Conservation (phyloP, 2,329 filamentous ascomycete genomes). For the Sclerotinia nivalis region DNA sequence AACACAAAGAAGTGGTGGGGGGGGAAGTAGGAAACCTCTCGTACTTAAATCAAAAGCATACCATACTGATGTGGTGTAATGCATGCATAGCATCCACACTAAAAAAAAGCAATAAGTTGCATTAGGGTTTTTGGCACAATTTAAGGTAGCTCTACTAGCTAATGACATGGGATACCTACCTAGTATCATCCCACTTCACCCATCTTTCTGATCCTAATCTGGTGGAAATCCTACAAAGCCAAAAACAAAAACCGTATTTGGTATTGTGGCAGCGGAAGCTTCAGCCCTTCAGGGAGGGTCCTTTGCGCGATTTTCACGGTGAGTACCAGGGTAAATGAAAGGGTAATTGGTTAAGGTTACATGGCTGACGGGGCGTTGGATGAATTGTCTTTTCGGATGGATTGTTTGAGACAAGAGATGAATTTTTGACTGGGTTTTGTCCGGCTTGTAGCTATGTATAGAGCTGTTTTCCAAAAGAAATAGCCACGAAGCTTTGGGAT, state of each 20-base stretch:
- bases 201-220: not conserved
- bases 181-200: not conserved
- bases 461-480: not conserved
- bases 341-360: slow-evolving; percentile 2
- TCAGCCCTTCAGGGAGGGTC: slow-evolving; percentile 3
- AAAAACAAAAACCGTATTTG: not conserved
- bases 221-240: not conserved
- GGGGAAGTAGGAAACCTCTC: not conserved
- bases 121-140: not conserved
- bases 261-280: not conserved
- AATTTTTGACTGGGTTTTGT: slow-evolving; percentile 2
- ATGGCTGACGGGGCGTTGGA: slow-evolving; percentile 6
- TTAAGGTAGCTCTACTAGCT: not conserved
- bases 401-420: not conserved
- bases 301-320: slow-evolving; percentile 12
- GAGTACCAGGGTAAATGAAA: not conserved
- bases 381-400: not conserved
- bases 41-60: not conserved
- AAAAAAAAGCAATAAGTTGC: too few species aligned
- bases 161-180: not conserved
- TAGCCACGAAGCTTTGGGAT: not conserved
- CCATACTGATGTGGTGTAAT: not conserved
- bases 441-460: not conserved
- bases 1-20: not conserved
- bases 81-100: not conserved